phyloP scores from a whole-genome alignment of 2,329 filamentous ascomycete genomes.

The Fusarium nurragi region DNA sequence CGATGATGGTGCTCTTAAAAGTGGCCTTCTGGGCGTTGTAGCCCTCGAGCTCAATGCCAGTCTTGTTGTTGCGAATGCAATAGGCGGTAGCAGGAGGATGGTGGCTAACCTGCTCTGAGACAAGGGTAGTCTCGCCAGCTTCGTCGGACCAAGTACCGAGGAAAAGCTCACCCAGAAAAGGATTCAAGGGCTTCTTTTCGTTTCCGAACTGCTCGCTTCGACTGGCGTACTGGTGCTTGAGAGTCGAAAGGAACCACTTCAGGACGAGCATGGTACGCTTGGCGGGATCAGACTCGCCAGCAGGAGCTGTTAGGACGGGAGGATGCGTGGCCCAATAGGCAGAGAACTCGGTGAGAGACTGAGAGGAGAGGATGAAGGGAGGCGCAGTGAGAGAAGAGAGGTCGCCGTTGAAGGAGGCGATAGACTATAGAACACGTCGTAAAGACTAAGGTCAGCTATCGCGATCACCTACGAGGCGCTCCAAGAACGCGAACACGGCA shows the following conservation, averaged over 20 bases:
- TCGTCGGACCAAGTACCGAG: constrained; percentile 88
- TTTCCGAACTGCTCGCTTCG: constrained; percentile 83
- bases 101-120: constrained; percentile 95
- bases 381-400: constrained; percentile 82
- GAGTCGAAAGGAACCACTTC: constrained; percentile 93
- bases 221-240: constrained; percentile 84
- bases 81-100: constrained; percentile 97
- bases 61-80: constrained; percentile 85
- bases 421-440: constrained; percentile 61
- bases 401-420: constrained; percentile 84
- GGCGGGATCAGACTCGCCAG: constrained; percentile 78
- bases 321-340: constrained; percentile 86
- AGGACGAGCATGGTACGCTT: constrained; percentile 88
- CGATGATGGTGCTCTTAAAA: constrained; percentile 91
- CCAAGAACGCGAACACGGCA: neutral
- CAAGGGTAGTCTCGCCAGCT: constrained; percentile 81
- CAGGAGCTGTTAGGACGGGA: constrained; percentile 80
- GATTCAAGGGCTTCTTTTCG: constrained; percentile 98
- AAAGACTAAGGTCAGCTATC: constrained; percentile 26
- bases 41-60: constrained; percentile 81
- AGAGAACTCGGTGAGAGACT: constrained; percentile 82
- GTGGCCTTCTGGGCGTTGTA: constrained; percentile 98
- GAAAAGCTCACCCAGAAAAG: constrained; percentile 95
- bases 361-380: constrained; percentile 82
- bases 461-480: constrained; percentile 12